These are phyloP conservation scores for Jacaranda mimosifolia DNA, from an alignment of 257 asterid species.

Conservation along the genomic window DNA sequence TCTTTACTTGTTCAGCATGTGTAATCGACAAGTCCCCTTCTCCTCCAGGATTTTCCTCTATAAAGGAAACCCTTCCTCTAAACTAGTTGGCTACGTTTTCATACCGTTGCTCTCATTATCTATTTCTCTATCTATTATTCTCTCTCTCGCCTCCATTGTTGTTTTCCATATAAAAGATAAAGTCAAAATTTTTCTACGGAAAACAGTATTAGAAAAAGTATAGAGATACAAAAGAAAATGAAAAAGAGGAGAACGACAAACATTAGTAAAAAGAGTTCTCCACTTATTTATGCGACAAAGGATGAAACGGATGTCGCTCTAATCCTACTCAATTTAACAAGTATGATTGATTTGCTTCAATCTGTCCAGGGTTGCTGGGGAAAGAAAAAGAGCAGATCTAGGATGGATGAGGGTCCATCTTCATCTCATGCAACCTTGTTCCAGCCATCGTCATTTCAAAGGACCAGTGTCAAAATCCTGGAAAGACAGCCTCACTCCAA, in stretches of 20 bases:
- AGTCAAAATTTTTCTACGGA: neutral
- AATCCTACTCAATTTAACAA: conserved; percentile 51
- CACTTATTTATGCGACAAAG: conserved; percentile 17
- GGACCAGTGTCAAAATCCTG: neutral
- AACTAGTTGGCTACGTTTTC: too few species aligned
- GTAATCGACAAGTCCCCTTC: conserved; percentile 52
- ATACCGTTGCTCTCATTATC: neutral
- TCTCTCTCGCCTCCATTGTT: conserved; percentile 9
- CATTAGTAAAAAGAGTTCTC: neutral
- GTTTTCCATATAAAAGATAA: neutral
- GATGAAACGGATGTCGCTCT: conserved; percentile 56
- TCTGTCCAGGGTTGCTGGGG: conserved; percentile 46
- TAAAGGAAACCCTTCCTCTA: conserved; percentile 17
- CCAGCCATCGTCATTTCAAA: neutral
- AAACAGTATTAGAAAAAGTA: neutral
- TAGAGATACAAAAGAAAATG: conserved; percentile 25
- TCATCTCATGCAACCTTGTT: neutral
- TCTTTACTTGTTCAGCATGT: conserved; percentile 62
- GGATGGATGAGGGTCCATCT: conserved; percentile 3
- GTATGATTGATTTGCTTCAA: neutral
- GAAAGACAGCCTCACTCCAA: conserved; percentile 29
- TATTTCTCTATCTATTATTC: conserved; percentile 5
- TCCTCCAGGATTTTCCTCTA: conserved; percentile 40
- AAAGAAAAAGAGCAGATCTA: conserved; percentile 52
- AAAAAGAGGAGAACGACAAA: neutral